phyloP scores from a whole-genome alignment of 305 asterid species.

The Andrographis paniculata region DNA sequence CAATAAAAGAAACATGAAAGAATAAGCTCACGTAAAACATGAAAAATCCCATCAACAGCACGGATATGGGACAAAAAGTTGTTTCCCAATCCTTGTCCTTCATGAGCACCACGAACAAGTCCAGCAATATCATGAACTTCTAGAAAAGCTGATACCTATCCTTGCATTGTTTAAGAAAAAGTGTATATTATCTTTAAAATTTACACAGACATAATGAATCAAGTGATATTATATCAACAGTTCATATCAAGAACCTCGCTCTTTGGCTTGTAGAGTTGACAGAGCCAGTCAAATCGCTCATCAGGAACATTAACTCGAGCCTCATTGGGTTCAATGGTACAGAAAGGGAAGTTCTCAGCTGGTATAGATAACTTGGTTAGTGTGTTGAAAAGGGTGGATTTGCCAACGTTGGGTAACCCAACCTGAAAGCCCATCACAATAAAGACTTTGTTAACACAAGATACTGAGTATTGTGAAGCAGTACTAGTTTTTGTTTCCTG shows the following conservation, averaged over 20 bases:
- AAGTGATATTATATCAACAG: conserved; percentile 1
- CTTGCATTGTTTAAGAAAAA: conserved; percentile 5
- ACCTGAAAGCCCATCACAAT: conserved; percentile 45
- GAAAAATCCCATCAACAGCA: conserved; percentile 99
- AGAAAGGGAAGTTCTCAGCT: conserved; percentile 94
- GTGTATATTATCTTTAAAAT: conserved; percentile 1
- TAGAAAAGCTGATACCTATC: conserved; percentile 81
- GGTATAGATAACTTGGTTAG: conserved; percentile 93
- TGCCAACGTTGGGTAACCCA: conserved; percentile 96
- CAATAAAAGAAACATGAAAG: conserved; percentile 12
- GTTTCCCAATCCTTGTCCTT: conserved; percentile 97
- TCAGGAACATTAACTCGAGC: conserved; percentile 91
- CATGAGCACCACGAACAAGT: conserved; percentile 94
- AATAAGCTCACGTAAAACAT: conserved; percentile 72
- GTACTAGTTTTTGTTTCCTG: too few relatives aligned
- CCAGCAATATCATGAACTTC: conserved; percentile 99
- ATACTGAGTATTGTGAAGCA: too few relatives aligned
- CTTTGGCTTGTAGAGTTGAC: conserved; percentile 84
- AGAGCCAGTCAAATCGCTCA: conserved; percentile 95
- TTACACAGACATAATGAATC: conserved; percentile 1
- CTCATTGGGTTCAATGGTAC: conserved; percentile 98
- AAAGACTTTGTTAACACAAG: conserved; percentile 5
- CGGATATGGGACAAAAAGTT: conserved; percentile 94
- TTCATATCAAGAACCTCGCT: conserved; percentile 55
- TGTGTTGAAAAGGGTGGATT: conserved; percentile 91